Evolutionary conservation across 257 asterid genomes (phyloP).

Genomic region (Fraxinus anomala): DNA sequence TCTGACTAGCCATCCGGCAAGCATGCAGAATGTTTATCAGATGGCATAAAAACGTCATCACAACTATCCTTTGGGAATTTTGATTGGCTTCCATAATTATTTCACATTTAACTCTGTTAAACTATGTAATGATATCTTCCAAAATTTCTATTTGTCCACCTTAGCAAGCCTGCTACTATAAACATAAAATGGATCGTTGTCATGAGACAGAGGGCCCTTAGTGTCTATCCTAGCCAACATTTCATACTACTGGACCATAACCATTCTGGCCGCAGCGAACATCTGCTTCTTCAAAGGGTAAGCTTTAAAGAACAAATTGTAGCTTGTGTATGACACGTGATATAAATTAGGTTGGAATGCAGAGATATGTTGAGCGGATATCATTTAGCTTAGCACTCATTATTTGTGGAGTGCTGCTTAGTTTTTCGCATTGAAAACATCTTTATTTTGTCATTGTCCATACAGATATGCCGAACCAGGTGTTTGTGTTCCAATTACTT

Average conservation of each 20-base stretch:
- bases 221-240: not conserved
- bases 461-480: not conserved
- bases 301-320: not conserved
- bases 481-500: not conserved
- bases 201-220: not conserved
- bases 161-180: not conserved
- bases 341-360: not conserved
- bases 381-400: not conserved
- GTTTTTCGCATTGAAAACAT: not conserved
- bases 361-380: not conserved
- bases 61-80: not conserved
- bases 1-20: not conserved
- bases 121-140: not conserved
- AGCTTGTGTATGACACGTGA: not conserved
- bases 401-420: not conserved
- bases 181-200: not conserved
- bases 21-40: not conserved
- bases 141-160: not conserved
- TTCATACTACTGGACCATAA: not conserved
- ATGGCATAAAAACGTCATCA: not conserved
- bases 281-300: not conserved
- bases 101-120: not conserved
- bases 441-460: not conserved
- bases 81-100: not conserved
- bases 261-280: not conserved